Conservation (phyloP, 257 asterid genomes). For the Osmanthus fragrans region DNA sequence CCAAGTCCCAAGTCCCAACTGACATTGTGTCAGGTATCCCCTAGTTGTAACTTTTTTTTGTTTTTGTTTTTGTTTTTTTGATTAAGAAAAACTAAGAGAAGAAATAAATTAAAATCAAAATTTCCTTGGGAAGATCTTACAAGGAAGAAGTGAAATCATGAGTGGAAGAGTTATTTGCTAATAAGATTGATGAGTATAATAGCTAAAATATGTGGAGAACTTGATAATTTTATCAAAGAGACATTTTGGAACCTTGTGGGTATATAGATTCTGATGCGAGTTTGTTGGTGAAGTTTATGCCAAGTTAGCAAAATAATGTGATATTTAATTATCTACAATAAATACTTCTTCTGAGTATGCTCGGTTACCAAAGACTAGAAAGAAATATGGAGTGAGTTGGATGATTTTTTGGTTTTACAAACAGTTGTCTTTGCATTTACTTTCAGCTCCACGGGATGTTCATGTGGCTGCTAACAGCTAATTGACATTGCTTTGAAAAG, state of each 20-base stretch:
- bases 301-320: neutral
- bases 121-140: neutral
- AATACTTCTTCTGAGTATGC: neutral
- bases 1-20: neutral
- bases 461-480: neutral
- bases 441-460: neutral
- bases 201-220: neutral
- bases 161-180: neutral
- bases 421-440: neutral
- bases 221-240: neutral
- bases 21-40: neutral
- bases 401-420: neutral
- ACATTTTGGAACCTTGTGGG: neutral
- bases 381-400: neutral
- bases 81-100: neutral
- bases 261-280: neutral
- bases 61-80: neutral
- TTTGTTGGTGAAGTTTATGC: neutral
- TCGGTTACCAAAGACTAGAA: neutral
- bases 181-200: neutral
- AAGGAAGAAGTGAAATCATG: neutral
- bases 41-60: neutral
- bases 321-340: neutral
- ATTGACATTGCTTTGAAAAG: neutral
- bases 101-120: neutral